Evolutionary conservation across 306 rosid species (phyloP).

Genomic region (Trichosanthes truncata): DNA sequence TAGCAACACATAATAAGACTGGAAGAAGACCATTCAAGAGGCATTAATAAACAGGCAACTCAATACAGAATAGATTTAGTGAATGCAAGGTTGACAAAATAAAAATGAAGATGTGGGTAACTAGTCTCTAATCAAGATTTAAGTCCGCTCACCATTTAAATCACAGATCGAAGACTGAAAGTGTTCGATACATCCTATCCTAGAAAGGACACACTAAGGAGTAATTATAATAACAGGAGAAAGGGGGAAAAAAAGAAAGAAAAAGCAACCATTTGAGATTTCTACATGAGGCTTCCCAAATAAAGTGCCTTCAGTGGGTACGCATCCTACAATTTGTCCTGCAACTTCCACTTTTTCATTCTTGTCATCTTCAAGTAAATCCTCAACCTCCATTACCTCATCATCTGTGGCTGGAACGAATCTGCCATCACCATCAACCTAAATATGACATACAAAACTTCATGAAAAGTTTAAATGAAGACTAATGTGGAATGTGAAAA

Average conservation of each 20-base stretch:
- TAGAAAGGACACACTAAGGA: not conserved
- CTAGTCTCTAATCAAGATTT: not conserved
- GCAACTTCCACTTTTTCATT: constrained; percentile 49
- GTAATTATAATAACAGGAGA: not conserved
- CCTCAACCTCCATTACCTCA: constrained; percentile 89
- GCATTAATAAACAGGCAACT: not conserved
- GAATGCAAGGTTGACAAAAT: not conserved
- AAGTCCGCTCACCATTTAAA: not conserved
- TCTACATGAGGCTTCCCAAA: constrained; percentile 56
- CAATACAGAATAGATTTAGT: not conserved
- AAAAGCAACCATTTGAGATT: constrained; percentile 54
- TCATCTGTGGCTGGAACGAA: constrained; percentile 97
- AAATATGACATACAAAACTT: constrained; percentile 20
- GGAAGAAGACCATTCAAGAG: not conserved
- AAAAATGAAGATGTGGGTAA: not conserved
- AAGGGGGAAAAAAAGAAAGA: constrained; percentile 6
- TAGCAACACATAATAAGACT: not conserved
- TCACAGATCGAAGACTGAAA: not conserved
- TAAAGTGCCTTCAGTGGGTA: constrained; percentile 46
- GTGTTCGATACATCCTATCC: not conserved
- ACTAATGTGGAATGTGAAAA: not conserved
- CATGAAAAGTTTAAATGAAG: constrained; percentile 6
- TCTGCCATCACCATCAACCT: constrained; percentile 99
- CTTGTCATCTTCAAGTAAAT: constrained; percentile 62
- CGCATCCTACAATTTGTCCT: constrained; percentile 47